Evolutionary conservation across 306 rosid genomes (phyloP), one percentile per base, ranked within the genome.

Genomic region (Carpinus viminea): DNA sequence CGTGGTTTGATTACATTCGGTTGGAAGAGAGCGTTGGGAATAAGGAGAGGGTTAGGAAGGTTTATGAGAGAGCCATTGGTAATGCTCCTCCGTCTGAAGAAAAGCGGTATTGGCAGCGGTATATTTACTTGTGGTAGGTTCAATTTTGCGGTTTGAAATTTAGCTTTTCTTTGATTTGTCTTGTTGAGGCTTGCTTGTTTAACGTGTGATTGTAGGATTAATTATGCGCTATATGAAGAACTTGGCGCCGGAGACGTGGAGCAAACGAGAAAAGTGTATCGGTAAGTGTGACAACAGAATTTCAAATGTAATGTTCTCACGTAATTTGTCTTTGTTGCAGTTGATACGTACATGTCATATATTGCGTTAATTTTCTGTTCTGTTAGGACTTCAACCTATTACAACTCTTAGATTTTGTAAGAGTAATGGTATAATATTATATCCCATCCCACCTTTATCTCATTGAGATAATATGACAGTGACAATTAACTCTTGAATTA

Each of bases 101-200:
- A 88, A 93, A 95, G 84, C 91, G 92, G 24, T 94, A 90, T 48
- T 94, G 98, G 98, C 97, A 94, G 76, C 90, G 98, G 2, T 95
- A 95, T 74, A 95, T 95, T 54, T 95, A 93, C 73, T 71, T 93
- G 76, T 94, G 99, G 99, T 95, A 85, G 59, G 91, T 59, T 45
- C 57, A 71, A 51, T 73, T 80, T 77, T 47, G 65, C 28, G 45
- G 61, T 52, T 12, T 78, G 7, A 21, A 53, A 12, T 12, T 79
- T 43, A 45, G 41, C 48, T 51, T 31, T 80, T 52, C 64, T 77
- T 46, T 59, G 31, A 43, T 50, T n/a, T 68, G 47, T 50, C 38
- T 68, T 55, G 50, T 64, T 75, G 7, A 3, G 36, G 21, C 7
- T 16, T n/a, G 36, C 75, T 55, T 84, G 43, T 75, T 76, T 62